A percentile compares a stretch with the other conserved stretches of the same genome.
Evolutionary conservation across 2,329 filamentous ascomycete species (phyloP).

Genomic region (Botryotinia narcissicola): DNA sequence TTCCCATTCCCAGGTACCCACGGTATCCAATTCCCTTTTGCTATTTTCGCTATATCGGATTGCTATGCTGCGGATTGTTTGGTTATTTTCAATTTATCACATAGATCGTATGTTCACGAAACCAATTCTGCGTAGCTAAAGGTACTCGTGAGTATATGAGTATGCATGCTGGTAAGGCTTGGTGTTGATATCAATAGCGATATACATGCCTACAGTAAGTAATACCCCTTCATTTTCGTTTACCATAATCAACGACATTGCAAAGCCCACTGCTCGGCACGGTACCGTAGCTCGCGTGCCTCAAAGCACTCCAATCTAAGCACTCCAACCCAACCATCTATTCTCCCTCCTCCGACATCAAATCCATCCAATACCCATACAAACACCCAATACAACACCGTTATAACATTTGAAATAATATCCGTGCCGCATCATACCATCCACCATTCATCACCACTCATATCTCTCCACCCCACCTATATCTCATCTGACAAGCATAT

Average conservation of each 20-base stretch:
- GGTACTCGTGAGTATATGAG: background rate
- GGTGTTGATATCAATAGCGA: background rate
- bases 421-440: background rate
- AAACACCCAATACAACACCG: background rate
- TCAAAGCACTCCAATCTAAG: background rate
- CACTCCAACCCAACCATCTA: background rate
- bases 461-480: background rate
- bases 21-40: background rate
- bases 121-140: background rate
- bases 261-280: background rate
- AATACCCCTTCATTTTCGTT: background rate
- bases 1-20: background rate
- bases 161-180: background rate
- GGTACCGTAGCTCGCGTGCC: background rate
- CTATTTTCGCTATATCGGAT: background rate
- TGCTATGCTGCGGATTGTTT: background rate
- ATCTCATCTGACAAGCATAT: slow-evolving; percentile 2
- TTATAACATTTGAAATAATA: background rate
- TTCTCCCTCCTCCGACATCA: background rate
- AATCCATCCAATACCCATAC: background rate
- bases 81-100: background rate
- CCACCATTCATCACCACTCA: background rate
- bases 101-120: background rate
- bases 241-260: background rate
- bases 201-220: background rate